A percentile compares a stretch with the other conserved stretches of the same genome.
These are phyloP conservation scores for Zymoseptoria ardabiliae DNA, from an alignment of 2,329 filamentous ascomycete genomes.

Conservation along the genomic window DNA sequence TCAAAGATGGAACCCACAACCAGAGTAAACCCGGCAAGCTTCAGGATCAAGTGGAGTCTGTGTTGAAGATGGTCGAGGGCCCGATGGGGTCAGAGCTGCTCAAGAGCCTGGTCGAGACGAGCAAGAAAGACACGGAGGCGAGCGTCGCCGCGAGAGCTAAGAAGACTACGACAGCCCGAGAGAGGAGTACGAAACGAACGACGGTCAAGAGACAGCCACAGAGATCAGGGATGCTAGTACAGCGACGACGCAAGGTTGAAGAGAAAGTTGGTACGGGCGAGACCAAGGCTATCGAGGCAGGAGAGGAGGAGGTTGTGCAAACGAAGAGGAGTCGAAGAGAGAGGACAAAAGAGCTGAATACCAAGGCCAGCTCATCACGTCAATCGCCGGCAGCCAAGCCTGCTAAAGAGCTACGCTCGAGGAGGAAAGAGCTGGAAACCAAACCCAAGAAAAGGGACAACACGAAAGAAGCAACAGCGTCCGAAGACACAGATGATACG, in stretches of 20 bases:
- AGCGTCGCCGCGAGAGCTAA: background rate
- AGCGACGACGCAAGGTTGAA: background rate
- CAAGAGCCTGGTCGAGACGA: background rate
- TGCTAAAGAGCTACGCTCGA: background rate
- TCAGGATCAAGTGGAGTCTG: slow-evolving; percentile 6
- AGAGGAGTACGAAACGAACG: background rate
- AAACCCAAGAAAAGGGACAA: background rate
- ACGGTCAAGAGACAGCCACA: background rate
- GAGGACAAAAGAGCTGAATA: background rate
- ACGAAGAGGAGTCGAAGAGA: slow-evolving; percentile 1
- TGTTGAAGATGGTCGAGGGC: slow-evolving; percentile 19
- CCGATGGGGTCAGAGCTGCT: slow-evolving; percentile 9
- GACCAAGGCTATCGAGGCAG: background rate
- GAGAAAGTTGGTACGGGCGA: background rate
- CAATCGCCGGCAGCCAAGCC: background rate
- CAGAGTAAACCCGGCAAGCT: background rate
- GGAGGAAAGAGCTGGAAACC: background rate
- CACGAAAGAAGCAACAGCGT: slow-evolving; percentile 1
- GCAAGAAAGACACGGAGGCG: slow-evolving; percentile 4
- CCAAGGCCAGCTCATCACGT: background rate
- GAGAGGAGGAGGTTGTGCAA: background rate
- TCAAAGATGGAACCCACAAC: slow-evolving; percentile 14
- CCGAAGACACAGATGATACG: slow-evolving; percentile 1
- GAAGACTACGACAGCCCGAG: background rate
- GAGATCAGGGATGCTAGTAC: background rate